These are phyloP conservation scores for Themeda triandra DNA, from an alignment of 176 grass and related monocot species.

Conservation along the genomic window DNA sequence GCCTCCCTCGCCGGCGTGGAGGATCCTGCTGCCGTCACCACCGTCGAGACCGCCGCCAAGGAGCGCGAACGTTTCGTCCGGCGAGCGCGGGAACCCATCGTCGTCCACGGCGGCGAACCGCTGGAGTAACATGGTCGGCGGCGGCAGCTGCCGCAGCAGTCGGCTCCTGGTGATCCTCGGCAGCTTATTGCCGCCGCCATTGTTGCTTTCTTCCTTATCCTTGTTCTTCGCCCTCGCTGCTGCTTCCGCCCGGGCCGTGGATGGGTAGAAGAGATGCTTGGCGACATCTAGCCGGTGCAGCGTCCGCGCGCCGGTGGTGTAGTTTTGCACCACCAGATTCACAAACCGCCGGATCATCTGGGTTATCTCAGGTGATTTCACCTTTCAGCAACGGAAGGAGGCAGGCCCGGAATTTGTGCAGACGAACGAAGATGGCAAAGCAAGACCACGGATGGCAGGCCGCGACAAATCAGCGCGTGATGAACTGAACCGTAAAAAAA, in stretches of 20 bases:
- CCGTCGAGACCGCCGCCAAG: not conserved
- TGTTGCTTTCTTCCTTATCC: not conserved
- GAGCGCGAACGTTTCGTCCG: not conserved
- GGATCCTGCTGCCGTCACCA: not conserved
- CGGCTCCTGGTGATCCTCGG: too few species aligned
- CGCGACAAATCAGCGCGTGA: too few species aligned
- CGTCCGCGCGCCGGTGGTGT: not conserved
- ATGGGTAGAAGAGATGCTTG: not conserved
- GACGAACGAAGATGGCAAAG: too few species aligned
- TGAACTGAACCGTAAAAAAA: too few species aligned
- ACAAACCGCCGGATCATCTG: too few species aligned
- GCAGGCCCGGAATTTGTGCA: too few species aligned
- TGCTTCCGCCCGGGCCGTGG: not conserved
- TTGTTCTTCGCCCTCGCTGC: not conserved
- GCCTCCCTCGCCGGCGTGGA: not conserved
- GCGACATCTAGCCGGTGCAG: not conserved
- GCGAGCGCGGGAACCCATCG: too few species aligned
- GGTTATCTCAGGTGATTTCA: too few species aligned
- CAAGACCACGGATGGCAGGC: too few species aligned
- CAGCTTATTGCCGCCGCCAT: not conserved
- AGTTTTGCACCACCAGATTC: not conserved
- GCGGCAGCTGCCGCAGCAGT: not conserved
- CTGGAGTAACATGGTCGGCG: not conserved
- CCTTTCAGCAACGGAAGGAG: too few species aligned
- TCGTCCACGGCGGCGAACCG: not conserved